Conservation (phyloP, 2,329 filamentous ascomycete species). For the Nannizzia gypsea region DNA sequence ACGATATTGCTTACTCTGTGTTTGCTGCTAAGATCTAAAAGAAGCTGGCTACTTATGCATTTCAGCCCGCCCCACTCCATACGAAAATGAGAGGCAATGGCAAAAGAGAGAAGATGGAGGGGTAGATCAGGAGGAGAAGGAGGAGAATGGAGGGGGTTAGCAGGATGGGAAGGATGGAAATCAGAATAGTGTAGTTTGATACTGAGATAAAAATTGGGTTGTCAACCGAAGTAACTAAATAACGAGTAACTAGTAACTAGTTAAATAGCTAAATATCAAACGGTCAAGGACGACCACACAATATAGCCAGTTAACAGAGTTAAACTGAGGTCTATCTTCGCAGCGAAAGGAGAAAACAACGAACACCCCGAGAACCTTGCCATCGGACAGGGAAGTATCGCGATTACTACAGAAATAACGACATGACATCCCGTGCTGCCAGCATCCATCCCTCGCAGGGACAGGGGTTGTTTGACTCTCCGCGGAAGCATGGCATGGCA, state of each 20-base stretch:
- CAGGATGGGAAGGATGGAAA: neutral
- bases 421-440: neutral
- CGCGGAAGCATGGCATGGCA: neutral
- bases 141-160: too few species aligned
- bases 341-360: too few species aligned
- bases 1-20: neutral
- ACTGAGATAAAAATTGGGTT: too few species aligned
- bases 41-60: neutral
- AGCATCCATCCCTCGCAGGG: neutral
- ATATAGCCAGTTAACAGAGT: too few species aligned
- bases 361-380: too few species aligned
- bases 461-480: neutral
- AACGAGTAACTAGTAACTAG: too few species aligned
- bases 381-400: too few species aligned
- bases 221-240: neutral
- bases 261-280: too few species aligned
- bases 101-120: neutral
- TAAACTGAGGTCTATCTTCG: neutral
- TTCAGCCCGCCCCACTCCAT: neutral
- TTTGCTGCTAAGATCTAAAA: neutral
- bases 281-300: too few species aligned
- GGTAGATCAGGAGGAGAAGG: neutral
- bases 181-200: too few species aligned
- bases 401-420: neutral
- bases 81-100: neutral